These are phyloP conservation scores for Neofusicoccum sp. DNA, from an alignment of 2,329 filamentous ascomycete genomes.

Conservation along the genomic window DNA sequence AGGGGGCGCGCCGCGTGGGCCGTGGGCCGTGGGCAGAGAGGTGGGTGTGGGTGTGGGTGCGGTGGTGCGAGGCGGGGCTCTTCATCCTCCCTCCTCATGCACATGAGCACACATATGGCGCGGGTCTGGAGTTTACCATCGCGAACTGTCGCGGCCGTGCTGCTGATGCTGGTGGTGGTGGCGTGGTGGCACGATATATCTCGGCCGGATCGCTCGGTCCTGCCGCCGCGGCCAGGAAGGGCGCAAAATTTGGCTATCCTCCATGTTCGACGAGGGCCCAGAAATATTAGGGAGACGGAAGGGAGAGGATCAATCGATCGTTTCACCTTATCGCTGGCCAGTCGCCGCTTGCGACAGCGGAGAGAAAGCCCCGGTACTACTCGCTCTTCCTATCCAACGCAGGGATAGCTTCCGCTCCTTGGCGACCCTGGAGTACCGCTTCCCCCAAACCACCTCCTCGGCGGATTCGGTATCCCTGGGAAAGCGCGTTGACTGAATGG, in stretches of 20 bases:
- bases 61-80: conserved; percentile 2
- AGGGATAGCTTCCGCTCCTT: background rate
- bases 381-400: background rate
- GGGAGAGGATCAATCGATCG: background rate
- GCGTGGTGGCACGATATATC: conserved; percentile 3
- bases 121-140: background rate
- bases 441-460: background rate
- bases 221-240: conserved; percentile 1
- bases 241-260: conserved; percentile 1
- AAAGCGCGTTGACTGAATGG: background rate
- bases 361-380: background rate
- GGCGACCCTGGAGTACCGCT: background rate
- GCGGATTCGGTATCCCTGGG: background rate
- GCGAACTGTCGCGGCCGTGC: background rate
- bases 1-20: background rate
- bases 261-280: background rate
- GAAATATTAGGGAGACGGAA: background rate
- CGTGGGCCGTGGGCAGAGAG: background rate
- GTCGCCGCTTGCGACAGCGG: background rate
- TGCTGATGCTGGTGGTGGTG: background rate
- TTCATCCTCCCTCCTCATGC: background rate
- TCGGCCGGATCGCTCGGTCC: conserved; percentile 5
- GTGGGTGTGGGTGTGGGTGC: background rate
- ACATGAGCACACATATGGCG: background rate
- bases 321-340: background rate